Evolutionary conservation across 306 rosid genomes (phyloP).

Genomic region (Carpinus fangiana): DNA sequence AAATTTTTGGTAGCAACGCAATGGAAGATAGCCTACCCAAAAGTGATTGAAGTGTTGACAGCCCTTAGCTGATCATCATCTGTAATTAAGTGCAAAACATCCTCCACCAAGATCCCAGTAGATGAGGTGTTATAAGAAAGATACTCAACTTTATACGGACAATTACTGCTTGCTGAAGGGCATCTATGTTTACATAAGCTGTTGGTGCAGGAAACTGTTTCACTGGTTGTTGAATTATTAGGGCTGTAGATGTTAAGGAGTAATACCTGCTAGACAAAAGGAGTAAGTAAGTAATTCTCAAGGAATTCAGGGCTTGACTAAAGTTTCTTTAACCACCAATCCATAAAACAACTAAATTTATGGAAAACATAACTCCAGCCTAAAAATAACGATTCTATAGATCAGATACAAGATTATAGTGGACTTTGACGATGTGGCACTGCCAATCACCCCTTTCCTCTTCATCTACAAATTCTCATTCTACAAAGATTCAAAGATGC

Average conservation of each 20-base stretch:
- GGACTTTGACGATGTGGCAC: neutral
- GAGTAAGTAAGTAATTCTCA: conserved; percentile 22
- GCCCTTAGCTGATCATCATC: conserved; percentile 44
- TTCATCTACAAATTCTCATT: neutral
- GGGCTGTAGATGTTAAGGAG: conserved; percentile 62
- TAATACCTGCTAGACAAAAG: conserved; percentile 34
- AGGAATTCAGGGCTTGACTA: conserved; percentile 21
- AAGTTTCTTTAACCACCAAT: conserved; percentile 3
- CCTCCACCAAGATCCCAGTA: conserved; percentile 75
- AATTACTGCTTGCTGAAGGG: conserved; percentile 44
- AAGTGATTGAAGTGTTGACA: conserved; percentile 45
- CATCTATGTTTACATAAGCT: conserved; percentile 52
- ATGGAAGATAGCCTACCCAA: conserved; percentile 61
- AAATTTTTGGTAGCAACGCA: neutral
- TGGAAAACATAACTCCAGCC: neutral
- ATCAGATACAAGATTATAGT: too few species aligned
- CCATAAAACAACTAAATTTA: neutral
- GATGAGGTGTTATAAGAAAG: conserved; percentile 71
- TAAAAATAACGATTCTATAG: too few species aligned
- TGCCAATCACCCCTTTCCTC: neutral
- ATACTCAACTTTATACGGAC: conserved; percentile 59
- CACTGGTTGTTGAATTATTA: conserved; percentile 62
- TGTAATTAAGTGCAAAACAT: conserved; percentile 66
- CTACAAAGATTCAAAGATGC: neutral
- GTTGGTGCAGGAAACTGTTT: conserved; percentile 60